These are phyloP conservation scores for Ophioceras dolichostomum DNA, from an alignment of 2,329 filamentous ascomycete species.

Conservation along the genomic window DNA sequence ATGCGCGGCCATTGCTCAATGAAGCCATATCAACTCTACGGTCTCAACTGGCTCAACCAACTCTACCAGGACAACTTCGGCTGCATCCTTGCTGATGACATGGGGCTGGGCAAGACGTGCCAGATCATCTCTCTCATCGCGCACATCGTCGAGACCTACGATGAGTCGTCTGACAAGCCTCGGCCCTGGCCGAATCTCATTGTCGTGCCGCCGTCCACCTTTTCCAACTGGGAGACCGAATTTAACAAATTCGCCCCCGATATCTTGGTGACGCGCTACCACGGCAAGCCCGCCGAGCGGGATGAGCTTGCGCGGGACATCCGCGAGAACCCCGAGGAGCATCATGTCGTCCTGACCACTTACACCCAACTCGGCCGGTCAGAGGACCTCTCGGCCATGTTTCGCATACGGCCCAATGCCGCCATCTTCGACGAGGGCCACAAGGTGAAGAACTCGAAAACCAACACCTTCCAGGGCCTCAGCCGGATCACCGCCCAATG, in stretches of 20 bases:
- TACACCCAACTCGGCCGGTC: constrained; percentile 44
- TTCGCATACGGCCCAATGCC: constrained; percentile 33
- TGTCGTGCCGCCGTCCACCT: constrained; percentile 82
- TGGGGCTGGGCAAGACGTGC: constrained; percentile 94
- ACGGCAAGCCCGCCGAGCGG: constrained; percentile 54
- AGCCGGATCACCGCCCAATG: constrained; percentile 69
- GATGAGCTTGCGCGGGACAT: constrained; percentile 53
- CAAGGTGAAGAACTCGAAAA: constrained; percentile 78
- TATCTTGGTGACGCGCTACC: constrained; percentile 60
- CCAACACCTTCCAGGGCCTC: constrained; percentile 68
- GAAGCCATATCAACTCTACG: constrained; percentile 90
- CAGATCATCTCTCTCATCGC: constrained; percentile 90
- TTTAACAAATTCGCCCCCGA: constrained; percentile 77
- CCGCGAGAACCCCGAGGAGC: constrained; percentile 51
- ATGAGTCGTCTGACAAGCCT: constrained; percentile 12
- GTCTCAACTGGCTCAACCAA: constrained; percentile 86
- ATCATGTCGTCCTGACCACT: constrained; percentile 49
- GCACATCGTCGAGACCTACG: constrained; percentile 59
- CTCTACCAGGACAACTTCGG: constrained; percentile 70
- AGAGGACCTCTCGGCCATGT: constrained; percentile 30
- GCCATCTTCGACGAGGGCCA: constrained; percentile 91
- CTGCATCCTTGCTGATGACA: constrained; percentile 92
- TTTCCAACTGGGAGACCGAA: constrained; percentile 92
- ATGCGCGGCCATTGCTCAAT: constrained; percentile 69
- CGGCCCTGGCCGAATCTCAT: constrained; percentile 64